Evolutionary conservation across 164 flowering plant species (phyloP).

Genomic region (Berberis vulgaris): DNA sequence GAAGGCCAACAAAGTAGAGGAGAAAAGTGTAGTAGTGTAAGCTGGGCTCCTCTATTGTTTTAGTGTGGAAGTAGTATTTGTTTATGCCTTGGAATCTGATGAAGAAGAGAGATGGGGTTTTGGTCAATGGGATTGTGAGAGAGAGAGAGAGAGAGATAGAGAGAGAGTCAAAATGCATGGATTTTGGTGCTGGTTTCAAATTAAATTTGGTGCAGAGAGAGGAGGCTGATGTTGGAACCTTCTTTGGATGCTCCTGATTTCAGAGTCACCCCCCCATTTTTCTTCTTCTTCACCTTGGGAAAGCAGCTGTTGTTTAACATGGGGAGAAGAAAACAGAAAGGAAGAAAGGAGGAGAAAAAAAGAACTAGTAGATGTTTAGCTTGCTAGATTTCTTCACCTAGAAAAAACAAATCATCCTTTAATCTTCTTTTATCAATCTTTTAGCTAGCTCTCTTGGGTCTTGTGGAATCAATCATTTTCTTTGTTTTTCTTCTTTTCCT

Average conservation of each 20-base stretch:
- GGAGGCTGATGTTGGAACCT: constrained; percentile 20
- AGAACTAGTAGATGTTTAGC: not conserved
- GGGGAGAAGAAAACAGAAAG: not conserved
- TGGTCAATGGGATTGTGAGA: constrained; percentile 22
- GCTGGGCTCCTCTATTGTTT: constrained; percentile 2
- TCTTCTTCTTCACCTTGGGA: not conserved
- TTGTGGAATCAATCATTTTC: constrained; percentile 10
- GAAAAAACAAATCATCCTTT: no score
- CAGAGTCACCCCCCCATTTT: constrained; percentile 14
- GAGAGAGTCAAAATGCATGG: constrained; percentile 44
- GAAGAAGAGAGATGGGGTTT: not conserved
- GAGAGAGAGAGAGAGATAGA: constrained; percentile 14
- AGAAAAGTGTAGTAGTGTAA: not conserved
- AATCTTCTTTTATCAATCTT: not conserved
- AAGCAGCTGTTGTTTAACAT: not conserved
- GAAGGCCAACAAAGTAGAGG: not conserved
- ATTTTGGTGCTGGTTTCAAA: constrained; percentile 31
- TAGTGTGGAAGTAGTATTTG: constrained; percentile 1
- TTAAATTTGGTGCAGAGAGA: constrained; percentile 14
- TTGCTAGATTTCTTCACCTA: no score
- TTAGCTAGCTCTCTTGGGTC: constrained; percentile 1
- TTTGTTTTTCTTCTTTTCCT: not conserved
- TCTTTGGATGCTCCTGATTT: constrained; percentile 28
- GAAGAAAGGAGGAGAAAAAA: not conserved
- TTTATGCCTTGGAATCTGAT: constrained; percentile 9